A percentile compares a stretch with the other conserved stretches of the same genome.
phyloP scores from a whole-genome alignment of 331 rosid species.

The Malus hybrid region DNA sequence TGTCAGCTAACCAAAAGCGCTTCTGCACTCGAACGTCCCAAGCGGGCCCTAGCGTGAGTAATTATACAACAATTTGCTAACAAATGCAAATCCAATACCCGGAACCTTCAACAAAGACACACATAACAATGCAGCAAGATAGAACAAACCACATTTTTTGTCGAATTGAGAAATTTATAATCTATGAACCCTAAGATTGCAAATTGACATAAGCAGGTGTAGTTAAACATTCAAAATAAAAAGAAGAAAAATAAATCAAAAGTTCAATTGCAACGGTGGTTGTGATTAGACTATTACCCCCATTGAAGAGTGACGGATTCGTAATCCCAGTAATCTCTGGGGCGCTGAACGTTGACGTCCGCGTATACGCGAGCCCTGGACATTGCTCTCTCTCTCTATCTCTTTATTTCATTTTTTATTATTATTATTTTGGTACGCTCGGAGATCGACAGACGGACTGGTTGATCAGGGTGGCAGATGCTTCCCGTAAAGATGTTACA shows the following conservation, averaged over 20 bases:
- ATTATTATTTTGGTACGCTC: neutral
- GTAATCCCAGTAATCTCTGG: conserved; percentile 47
- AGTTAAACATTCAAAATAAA: neutral
- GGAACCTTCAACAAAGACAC: neutral
- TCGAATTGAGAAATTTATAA: neutral
- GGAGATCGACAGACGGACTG: too few species aligned
- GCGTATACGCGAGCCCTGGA: conserved; percentile 45
- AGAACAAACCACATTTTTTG: neutral
- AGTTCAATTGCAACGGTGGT: neutral
- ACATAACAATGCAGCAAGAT: neutral
- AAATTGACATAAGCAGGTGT: neutral
- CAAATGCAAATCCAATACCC: neutral
- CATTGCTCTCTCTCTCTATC: neutral
- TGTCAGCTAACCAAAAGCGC: too few species aligned
- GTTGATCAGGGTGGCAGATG: too few species aligned
- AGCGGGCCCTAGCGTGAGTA: neutral
- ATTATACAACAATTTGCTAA: neutral
- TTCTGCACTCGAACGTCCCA: too few species aligned
- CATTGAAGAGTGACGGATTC: conserved; percentile 41
- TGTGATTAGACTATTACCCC: conserved; percentile 15
- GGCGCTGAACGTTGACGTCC: conserved; percentile 37
- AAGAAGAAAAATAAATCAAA: neutral
- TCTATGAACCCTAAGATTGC: neutral
- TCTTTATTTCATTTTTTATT: neutral
- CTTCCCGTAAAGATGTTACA: too few species aligned